Conservation (phyloP, 768 basidiomycete species). For the Boletus reticuloceps region DNA sequence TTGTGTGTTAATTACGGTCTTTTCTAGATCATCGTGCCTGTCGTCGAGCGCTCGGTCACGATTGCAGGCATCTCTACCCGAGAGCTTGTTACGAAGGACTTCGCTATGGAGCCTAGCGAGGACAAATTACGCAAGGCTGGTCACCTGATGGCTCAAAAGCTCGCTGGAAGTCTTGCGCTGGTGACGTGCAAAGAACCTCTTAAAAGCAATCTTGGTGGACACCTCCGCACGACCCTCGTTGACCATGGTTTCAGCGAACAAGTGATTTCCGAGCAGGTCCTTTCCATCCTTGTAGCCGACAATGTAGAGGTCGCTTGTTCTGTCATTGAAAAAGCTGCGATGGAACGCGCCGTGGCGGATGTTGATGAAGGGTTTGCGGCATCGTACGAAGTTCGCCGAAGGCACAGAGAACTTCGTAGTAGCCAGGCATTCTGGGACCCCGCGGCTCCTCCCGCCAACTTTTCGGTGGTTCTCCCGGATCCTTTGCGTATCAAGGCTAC, state of each 20-base stretch:
- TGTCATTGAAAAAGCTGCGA: slow-evolving; percentile 95
- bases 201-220: slow-evolving; percentile 85
- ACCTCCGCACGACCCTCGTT: slow-evolving; percentile 76
- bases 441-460: slow-evolving; percentile 64
- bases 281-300: slow-evolving; percentile 79
- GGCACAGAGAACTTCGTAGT: slow-evolving; percentile 79
- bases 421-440: slow-evolving; percentile 90
- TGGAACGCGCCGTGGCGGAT: slow-evolving; percentile 91
- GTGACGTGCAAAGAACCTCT: slow-evolving; percentile 99
- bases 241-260: slow-evolving; percentile 92
- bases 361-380: slow-evolving; percentile 85
- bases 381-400: slow-evolving; percentile 80
- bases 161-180: slow-evolving; percentile 92
- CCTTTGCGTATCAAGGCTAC: slow-evolving; percentile 79
- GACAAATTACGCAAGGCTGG: slow-evolving; percentile 88
- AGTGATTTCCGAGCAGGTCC: slow-evolving; percentile 78
- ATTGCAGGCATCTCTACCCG: slow-evolving; percentile 97
- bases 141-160: slow-evolving; percentile 94
- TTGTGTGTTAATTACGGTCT: background rate
- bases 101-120: slow-evolving; percentile 89
- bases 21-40: slow-evolving; percentile 85
- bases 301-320: slow-evolving; percentile 92
- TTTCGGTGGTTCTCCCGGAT: slow-evolving; percentile 77
- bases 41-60: slow-evolving; percentile 96
- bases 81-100: slow-evolving; percentile 94